These are phyloP conservation scores for Paramecium tetraurelia DNA, from an alignment of 73 alveolate species.

Conservation along the genomic window DNA sequence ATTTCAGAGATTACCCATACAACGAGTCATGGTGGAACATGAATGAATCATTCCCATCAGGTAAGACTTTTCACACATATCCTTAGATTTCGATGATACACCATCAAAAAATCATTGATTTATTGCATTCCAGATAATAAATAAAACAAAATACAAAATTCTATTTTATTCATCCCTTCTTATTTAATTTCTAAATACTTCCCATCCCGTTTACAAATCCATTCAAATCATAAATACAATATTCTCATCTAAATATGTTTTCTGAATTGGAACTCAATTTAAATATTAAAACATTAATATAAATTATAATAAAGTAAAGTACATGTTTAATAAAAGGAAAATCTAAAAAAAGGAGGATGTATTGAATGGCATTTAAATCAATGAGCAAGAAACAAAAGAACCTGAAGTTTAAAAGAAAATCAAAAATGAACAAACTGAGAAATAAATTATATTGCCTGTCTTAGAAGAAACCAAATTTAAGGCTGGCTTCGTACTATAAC, in stretches of 20 bases:
- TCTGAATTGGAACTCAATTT: neutral
- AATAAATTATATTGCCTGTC: neutral
- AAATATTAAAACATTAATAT: neutral
- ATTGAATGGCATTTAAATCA: neutral
- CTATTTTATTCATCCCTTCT: neutral
- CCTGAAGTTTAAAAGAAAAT: neutral
- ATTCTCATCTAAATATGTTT: too few species aligned
- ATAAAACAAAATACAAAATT: neutral
- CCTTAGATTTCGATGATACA: neutral
- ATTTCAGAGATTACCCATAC: conserved; percentile 59
- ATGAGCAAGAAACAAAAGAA: neutral
- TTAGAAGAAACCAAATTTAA: neutral
- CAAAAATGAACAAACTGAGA: neutral
- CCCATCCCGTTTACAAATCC: neutral
- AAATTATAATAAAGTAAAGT: neutral
- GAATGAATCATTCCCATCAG: conserved; percentile 18
- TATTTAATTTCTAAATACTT: neutral
- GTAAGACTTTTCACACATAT: neutral
- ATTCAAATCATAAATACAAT: too few species aligned
- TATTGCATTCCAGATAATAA: neutral
- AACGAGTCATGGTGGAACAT: conserved; percentile 21
- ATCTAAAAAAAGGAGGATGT: neutral
- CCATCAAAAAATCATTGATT: neutral
- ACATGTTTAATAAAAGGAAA: neutral
- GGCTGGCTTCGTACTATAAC: neutral